A percentile compares a stretch with the other conserved stretches of the same genome.
phyloP scores from a whole-genome alignment of 2,329 filamentous ascomycete species.

The Neodidymelliopsis sp. region DNA sequence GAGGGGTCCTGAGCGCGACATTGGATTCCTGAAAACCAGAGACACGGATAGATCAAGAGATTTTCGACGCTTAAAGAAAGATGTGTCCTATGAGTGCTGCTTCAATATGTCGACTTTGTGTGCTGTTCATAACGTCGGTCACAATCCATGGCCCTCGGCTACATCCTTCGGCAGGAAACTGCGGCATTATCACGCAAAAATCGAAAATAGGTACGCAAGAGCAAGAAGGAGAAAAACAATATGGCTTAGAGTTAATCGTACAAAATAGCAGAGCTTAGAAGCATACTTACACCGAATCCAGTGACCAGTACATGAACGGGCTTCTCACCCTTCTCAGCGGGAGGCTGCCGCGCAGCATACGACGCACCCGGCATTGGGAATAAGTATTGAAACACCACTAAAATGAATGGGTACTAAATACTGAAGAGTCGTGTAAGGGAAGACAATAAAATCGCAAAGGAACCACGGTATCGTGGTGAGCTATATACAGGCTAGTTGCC shows the following conservation, averaged over 20 bases:
- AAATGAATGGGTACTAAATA: background rate
- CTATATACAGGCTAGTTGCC: constrained; percentile 7
- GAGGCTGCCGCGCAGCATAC: constrained; percentile 41
- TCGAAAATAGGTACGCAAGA: background rate
- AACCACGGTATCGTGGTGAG: constrained; percentile 24
- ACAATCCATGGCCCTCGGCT: too few relatives aligned
- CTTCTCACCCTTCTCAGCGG: constrained; percentile 35
- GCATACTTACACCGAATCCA: constrained; percentile 43
- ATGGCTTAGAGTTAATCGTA: background rate
- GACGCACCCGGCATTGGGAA: constrained; percentile 26
- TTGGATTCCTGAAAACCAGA: too few relatives aligned
- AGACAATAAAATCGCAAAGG: background rate
- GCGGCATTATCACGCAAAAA: too few relatives aligned
- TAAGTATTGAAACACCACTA: background rate
- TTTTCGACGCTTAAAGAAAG: too few relatives aligned
- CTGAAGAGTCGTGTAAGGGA: background rate
- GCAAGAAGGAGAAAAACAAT: background rate
- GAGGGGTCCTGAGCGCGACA: background rate
- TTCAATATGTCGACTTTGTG: too few relatives aligned
- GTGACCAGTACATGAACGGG: constrained; percentile 48
- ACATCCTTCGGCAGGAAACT: too few relatives aligned
- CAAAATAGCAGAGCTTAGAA: background rate
- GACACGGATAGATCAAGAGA: too few relatives aligned
- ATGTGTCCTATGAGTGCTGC: too few relatives aligned
- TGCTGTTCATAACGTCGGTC: too few relatives aligned